A percentile compares a stretch with the other conserved stretches of the same genome.
Evolutionary conservation across 805 yeast species (phyloP).

Genomic region (Phaffomyces opuntiae): DNA sequence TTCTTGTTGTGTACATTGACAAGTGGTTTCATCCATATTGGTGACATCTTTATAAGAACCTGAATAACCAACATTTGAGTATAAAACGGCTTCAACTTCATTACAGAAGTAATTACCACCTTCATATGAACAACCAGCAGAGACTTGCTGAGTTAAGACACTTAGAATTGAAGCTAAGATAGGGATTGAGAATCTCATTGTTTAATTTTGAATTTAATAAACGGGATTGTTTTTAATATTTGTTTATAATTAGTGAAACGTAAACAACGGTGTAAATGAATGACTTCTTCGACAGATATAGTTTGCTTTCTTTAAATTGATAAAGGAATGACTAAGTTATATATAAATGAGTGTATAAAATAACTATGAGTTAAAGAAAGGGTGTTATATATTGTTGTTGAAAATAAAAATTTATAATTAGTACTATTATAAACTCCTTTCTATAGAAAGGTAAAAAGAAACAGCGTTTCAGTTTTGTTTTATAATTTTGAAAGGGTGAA

Average conservation of each 20-base stretch:
- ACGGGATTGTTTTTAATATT: neutral
- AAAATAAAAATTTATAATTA: too few species aligned
- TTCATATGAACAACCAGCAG: slow-evolving; percentile 36
- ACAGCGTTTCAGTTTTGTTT: neutral
- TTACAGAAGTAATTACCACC: slow-evolving; percentile 84
- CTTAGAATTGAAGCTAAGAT: slow-evolving; percentile 18
- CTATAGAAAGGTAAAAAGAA: too few species aligned
- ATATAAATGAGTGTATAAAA: neutral
- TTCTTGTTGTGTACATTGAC: slow-evolving; percentile 60
- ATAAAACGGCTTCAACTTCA: slow-evolving; percentile 57
- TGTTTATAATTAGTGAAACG: neutral
- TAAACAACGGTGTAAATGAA: neutral
- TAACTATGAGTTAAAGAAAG: neutral
- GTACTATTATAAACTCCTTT: too few species aligned
- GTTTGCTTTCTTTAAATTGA: neutral
- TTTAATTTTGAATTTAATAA: neutral
- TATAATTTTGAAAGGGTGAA: too few species aligned
- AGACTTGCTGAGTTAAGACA: slow-evolving; percentile 13
- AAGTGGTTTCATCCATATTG: slow-evolving; percentile 61
- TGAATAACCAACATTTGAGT: slow-evolving; percentile 71
- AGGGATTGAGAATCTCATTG: slow-evolving; percentile 20
- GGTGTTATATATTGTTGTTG: too few species aligned
- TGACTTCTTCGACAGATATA: slow-evolving; percentile 1
- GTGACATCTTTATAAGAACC: slow-evolving; percentile 82
- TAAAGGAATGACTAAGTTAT: slow-evolving; percentile 9